Evolutionary conservation across 2,329 filamentous ascomycete species (phyloP), one percentile per base, ranked within the genome.

Genomic region (Botrytis fabae): DNA sequence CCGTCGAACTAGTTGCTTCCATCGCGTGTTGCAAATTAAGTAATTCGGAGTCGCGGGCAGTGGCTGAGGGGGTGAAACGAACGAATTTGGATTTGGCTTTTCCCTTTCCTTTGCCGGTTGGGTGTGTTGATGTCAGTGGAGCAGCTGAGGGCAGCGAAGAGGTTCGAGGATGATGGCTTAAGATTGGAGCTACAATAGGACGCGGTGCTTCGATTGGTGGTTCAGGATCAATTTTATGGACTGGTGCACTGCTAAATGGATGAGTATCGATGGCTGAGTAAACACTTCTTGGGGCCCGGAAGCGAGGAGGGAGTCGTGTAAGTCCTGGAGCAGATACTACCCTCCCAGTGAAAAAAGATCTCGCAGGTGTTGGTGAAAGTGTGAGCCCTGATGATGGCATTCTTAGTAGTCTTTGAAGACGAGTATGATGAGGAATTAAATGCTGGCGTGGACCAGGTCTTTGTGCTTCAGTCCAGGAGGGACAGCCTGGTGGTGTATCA

Each of bases 381-480:
- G 57, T 66, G 12, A 73, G 44, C 4, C 73, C 64, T n/a, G 73
- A 74, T 28, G 72, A 65, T 35, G 74, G 71, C 65, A 78, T 71
- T 40, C 75, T 73, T 38, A 80, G 73, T 20, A 78, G 74, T 42
- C 77, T 76, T 68, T 75, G 76, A 14, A 80, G 51, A 0, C 75
- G 73, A 72, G 73, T 78, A 20, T 62, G 73, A 51, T 65, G 63
- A 12, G 73, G 44, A 3, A 60, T 20, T 28, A 38, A 63, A 25
- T 57, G 69, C 9, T 25, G 63, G 35, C 54, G 61, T 35, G 70
- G 71, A 25, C 69, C 66, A 4, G 75, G 69, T 25, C 69, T 76
- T 46, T 81, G 80, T 46, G 78, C 74, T 51, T 75, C 77, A 1
- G 79, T 80, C 80, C 80, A 81, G 16, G 80, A 81, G 28, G 80